Evolutionary conservation across 2,329 filamentous ascomycete species (phyloP).

Genomic region (Fusarium pseudocircinatum): DNA sequence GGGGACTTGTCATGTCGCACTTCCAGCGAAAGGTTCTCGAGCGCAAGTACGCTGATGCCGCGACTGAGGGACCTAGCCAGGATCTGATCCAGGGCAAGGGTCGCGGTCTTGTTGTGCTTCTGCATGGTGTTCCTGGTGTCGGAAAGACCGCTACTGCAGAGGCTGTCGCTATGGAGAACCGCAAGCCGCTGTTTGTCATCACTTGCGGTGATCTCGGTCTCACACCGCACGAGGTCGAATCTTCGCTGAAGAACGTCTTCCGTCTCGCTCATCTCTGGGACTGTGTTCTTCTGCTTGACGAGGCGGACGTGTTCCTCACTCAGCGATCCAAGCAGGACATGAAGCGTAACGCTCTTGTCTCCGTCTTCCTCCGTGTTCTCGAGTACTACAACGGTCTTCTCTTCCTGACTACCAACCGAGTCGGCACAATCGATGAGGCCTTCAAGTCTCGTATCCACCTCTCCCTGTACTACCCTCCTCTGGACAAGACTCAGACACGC

Average conservation of each 20-base stretch:
- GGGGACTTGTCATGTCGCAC: slow-evolving; percentile 52
- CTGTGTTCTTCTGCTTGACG: slow-evolving; percentile 51
- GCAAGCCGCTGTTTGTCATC: slow-evolving; percentile 58
- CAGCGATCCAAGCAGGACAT: slow-evolving; percentile 45
- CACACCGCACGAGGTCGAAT: slow-evolving; percentile 54
- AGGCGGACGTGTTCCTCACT: slow-evolving; percentile 50
- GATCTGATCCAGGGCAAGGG: slow-evolving; percentile 59
- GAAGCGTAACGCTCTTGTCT: slow-evolving; percentile 51
- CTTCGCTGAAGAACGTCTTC: slow-evolving; percentile 54
- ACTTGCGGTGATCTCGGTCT: slow-evolving; percentile 60
- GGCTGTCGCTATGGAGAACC: slow-evolving; percentile 52
- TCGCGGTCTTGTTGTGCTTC: slow-evolving; percentile 54
- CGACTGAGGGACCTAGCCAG: slow-evolving; percentile 44
- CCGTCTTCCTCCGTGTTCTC: slow-evolving; percentile 57
- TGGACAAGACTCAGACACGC: slow-evolving; percentile 50
- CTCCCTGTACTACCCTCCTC: slow-evolving; percentile 54
- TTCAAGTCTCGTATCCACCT: slow-evolving; percentile 60
- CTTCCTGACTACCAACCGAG: slow-evolving; percentile 62
- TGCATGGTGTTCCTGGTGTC: slow-evolving; percentile 59
- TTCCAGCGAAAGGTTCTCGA: slow-evolving; percentile 53
- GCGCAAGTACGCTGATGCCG: slow-evolving; percentile 44
- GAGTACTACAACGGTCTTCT: slow-evolving; percentile 60
- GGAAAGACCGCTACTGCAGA: slow-evolving; percentile 61
- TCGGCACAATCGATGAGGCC: slow-evolving; percentile 59
- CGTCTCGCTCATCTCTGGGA: slow-evolving; percentile 53